Evolutionary conservation across 495 filamentous ascomycete species (phyloP), one percentile per base, ranked within the genome.

Genomic region (Jackrogersella minutella): DNA sequence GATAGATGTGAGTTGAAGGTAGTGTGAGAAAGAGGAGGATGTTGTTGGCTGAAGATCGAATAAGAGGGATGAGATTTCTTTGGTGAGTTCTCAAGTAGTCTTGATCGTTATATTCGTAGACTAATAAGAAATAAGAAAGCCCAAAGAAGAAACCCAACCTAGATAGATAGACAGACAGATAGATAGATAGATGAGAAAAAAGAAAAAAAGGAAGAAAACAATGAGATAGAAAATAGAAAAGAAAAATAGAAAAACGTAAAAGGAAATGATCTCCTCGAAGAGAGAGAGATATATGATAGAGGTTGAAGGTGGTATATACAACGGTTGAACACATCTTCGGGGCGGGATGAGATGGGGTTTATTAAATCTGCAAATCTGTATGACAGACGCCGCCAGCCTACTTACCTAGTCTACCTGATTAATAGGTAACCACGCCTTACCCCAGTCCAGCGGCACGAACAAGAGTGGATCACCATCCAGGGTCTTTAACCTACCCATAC

Each of bases 171-270:
- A 68, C 36, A 64, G 44, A 66, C 34, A 65, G 55, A 70, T 36
- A 74, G 49, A 59, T 62, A 64, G 36, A 71, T 26, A 58, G 58
- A 68, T 39, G n/a, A n/a, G n/a, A n/a, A n/a, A n/a, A 70, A 62
- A 58, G 58, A 69, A 71, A 66, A 36, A 73, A 67, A 55, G 67
- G 73, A 68, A 72, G 66, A 75, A 49, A 31, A n/a, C 5, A n/a
- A 36, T 5, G 7, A 4, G 41, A 46, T 24, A 46, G 19, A 46
- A 62, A 56, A 74, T 50, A 52, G 66, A 70, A 68, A 68, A 28
- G 66, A 46, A 61, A 59, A 69, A 73, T 74, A 75, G 62, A 58
- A 69, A 71, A 74, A 72, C 70, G 70, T 72, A 70, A 71, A 78
- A 74, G 66, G 53, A 69, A 69, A 74, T 34, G 62, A 74, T 69